Percentiles rank a stretch among this genome's conserved stretches.
Evolutionary conservation across 73 alveolate genomes (phyloP).

Genomic region (Effrenium voratum): DNA sequence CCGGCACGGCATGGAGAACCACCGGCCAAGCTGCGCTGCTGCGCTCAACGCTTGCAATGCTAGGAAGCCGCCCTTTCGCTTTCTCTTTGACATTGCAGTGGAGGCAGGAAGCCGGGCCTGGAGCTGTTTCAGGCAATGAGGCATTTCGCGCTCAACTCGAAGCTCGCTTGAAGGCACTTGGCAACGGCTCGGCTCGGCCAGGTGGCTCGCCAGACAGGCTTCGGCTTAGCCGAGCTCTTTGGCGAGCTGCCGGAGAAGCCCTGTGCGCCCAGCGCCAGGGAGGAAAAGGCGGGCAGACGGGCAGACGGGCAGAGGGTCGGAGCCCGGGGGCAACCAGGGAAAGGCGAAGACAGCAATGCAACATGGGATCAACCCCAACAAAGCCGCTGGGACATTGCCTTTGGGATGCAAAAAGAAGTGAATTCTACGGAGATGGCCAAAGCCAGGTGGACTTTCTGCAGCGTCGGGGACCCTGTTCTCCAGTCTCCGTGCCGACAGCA

Average conservation of each 20-base stretch:
- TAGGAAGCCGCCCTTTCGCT: constrained; percentile 92
- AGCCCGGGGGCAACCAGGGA: neutral
- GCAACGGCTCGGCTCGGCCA: neutral
- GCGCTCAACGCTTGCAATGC: neutral
- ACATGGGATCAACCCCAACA: neutral
- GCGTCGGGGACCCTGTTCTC: constrained; percentile 4
- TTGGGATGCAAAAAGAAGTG: no score
- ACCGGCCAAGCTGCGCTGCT: no score
- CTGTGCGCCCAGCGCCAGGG: constrained; percentile 40
- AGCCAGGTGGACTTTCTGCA: constrained; percentile 63
- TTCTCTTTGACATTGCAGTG: constrained; percentile 59
- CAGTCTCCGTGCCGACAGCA: no score
- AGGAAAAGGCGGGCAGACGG: constrained; percentile 42
- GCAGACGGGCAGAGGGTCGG: neutral
- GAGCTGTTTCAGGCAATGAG: no score
- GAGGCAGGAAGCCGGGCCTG: neutral
- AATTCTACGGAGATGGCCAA: neutral
- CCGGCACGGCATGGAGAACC: no score
- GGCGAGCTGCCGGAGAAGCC: constrained; percentile 55
- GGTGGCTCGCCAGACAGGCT: constrained; percentile 87
- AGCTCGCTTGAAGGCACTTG: no score
- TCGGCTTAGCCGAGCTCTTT: constrained; percentile 87
- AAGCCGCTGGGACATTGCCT: no score
- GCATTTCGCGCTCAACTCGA: no score
- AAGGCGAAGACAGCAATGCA: neutral